phyloP scores from a whole-genome alignment of 2,329 filamentous ascomycete species.

The Paraphaeosphaeria minitans region DNA sequence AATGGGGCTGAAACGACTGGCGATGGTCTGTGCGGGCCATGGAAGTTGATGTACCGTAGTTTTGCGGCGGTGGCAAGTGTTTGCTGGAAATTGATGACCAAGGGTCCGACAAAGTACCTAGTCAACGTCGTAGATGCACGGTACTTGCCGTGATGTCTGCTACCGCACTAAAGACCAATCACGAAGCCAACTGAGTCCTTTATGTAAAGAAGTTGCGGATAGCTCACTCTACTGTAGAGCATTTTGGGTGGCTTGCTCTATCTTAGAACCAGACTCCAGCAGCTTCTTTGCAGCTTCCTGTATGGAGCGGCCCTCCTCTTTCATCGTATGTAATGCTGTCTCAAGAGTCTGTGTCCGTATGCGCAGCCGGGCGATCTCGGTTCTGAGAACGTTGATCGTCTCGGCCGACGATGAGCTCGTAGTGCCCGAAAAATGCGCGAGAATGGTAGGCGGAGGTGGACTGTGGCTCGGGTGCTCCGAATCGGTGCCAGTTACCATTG shows the following conservation, averaged over 20 bases:
- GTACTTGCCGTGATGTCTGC: neutral
- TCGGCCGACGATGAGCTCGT: constrained; percentile 24
- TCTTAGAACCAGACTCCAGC: constrained; percentile 33
- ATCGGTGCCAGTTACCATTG: constrained; percentile 31
- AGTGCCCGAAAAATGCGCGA: constrained; percentile 5
- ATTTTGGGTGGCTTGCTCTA: constrained; percentile 26
- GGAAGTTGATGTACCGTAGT: neutral
- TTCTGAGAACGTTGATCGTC: constrained; percentile 38
- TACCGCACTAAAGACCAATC: neutral
- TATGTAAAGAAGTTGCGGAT: neutral
- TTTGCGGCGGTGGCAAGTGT: neutral
- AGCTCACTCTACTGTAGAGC: constrained; percentile 8
- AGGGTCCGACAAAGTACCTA: neutral
- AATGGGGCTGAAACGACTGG: neutral
- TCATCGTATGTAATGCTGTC: constrained; percentile 33
- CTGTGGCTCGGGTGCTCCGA: constrained; percentile 4
- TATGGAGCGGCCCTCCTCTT: constrained; percentile 34
- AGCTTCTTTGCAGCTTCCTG: constrained; percentile 33
- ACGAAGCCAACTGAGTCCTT: neutral
- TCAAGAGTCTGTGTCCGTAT: constrained; percentile 36
- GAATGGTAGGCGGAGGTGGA: constrained; percentile 7
- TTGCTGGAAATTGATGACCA: neutral
- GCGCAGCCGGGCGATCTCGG: constrained; percentile 38
- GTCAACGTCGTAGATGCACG: neutral
- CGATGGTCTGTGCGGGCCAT: neutral